Conservation (phyloP, 148 eudicot genomes). For the Beta vulgaris region DNA sequence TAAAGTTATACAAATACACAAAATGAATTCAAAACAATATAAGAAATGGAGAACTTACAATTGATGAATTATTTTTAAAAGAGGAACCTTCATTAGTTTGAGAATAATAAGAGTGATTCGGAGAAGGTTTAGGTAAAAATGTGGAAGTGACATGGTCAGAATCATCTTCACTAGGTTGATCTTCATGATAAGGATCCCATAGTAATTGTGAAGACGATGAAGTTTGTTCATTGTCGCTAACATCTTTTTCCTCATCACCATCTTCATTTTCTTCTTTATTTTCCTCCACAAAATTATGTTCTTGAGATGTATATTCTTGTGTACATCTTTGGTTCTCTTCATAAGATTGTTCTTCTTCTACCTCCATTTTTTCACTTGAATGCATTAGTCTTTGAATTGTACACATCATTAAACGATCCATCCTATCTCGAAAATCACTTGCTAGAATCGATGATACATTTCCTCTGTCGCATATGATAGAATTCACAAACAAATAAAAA, state of each 20-base stretch:
- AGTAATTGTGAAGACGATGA: slow-evolving; percentile 26
- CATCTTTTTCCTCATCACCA: slow-evolving; percentile 31
- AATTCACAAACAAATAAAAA: neutral
- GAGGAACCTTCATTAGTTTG: slow-evolving; percentile 27
- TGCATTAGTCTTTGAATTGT: slow-evolving; percentile 38
- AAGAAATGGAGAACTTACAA: slow-evolving; percentile 47
- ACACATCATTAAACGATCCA: slow-evolving; percentile 63
- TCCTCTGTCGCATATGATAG: slow-evolving; percentile 37
- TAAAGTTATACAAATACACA: too few relatives aligned
- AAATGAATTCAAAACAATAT: too few relatives aligned
- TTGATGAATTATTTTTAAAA: slow-evolving; percentile 32
- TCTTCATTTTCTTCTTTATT: slow-evolving; percentile 16
- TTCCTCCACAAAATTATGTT: neutral
- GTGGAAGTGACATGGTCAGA: slow-evolving; percentile 37
- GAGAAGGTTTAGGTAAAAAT: slow-evolving; percentile 28
- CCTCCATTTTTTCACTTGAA: slow-evolving; percentile 17
- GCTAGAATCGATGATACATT: slow-evolving; percentile 68
- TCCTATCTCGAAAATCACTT: slow-evolving; percentile 55
- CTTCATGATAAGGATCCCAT: slow-evolving; percentile 39
- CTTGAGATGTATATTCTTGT: neutral
- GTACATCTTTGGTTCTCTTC: slow-evolving; percentile 1
- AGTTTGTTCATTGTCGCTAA: slow-evolving; percentile 29
- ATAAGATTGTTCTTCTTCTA: slow-evolving; percentile 14
- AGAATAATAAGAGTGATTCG: slow-evolving; percentile 27
- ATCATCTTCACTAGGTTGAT: slow-evolving; percentile 33